phyloP scores from a whole-genome alignment of 805 yeast species.

The Cyberlindnera americana region DNA sequence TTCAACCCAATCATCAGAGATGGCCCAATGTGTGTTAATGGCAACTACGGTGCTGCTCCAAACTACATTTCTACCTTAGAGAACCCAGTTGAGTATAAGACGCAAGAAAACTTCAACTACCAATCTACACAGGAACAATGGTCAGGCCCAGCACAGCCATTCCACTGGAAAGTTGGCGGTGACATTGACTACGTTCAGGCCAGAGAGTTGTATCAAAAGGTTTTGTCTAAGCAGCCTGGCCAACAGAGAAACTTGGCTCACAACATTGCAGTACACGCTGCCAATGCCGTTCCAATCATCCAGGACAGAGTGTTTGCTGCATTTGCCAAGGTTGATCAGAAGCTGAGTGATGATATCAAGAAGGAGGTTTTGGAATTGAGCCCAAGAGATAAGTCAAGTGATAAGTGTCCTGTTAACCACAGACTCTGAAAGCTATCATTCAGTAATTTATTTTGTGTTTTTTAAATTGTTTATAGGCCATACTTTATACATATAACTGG shows the following conservation, averaged over 20 bases:
- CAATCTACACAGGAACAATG: conserved; percentile 76
- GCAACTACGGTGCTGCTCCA: conserved; percentile 75
- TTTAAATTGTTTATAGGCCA: too few species aligned
- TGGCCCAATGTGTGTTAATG: conserved; percentile 68
- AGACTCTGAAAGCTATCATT: conserved; percentile 1
- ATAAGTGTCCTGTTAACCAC: conserved; percentile 24
- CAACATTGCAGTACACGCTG: conserved; percentile 75
- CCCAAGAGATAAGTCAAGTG: conserved; percentile 21
- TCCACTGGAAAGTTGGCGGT: conserved; percentile 75
- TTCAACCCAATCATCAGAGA: conserved; percentile 77
- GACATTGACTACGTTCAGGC: conserved; percentile 79
- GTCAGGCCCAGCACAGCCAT: conserved; percentile 78
- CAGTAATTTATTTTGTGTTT: background rate
- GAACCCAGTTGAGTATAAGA: conserved; percentile 29
- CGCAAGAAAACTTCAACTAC: conserved; percentile 26
- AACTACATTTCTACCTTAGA: conserved; percentile 61
- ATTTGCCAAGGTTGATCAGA: conserved; percentile 69
- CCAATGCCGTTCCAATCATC: conserved; percentile 64
- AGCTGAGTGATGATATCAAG: conserved; percentile 64
- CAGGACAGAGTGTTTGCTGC: conserved; percentile 77
- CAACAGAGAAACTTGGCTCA: conserved; percentile 83
- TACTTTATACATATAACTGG: too few species aligned
- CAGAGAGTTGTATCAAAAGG: conserved; percentile 59
- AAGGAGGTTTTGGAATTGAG: conserved; percentile 50
- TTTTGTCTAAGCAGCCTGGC: conserved; percentile 70